Evolutionary conservation across 345 rosid genomes (phyloP).

Genomic region (Garcia nutans): DNA sequence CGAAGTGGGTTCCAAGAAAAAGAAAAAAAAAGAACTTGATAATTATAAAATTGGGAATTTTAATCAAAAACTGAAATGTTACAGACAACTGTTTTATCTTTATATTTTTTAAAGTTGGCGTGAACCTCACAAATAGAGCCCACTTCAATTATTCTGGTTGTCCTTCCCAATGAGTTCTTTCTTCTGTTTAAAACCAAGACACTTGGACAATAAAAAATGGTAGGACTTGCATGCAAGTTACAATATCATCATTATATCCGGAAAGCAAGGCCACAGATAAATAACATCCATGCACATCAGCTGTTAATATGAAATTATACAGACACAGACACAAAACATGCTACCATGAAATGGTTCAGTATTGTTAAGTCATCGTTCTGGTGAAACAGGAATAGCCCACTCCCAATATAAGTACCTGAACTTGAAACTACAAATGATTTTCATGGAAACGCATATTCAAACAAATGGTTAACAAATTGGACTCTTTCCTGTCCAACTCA

Average conservation of each 20-base stretch:
- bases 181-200: not conserved
- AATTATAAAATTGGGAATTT: no score
- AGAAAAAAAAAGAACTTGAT: not conserved
- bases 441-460: no score
- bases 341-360: no score
- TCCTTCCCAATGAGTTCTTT: not conserved
- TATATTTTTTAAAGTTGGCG: not conserved
- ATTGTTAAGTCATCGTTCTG: not conserved
- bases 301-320: no score
- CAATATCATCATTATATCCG: not conserved
- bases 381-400: not conserved
- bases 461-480: not conserved
- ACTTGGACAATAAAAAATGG: not conserved
- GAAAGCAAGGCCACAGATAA: slow-evolving; percentile 5
- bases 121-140: not conserved
- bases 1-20: not conserved
- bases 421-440: not conserved
- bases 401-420: not conserved
- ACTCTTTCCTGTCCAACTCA: not conserved
- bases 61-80: no score
- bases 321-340: not conserved
- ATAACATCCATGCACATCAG: no score
- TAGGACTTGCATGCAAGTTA: not conserved
- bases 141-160: not conserved
- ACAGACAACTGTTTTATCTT: no score